Evolutionary conservation across 78 protist genomes (phyloP).

Genomic region (Planoprotostelium fungivorum): DNA sequence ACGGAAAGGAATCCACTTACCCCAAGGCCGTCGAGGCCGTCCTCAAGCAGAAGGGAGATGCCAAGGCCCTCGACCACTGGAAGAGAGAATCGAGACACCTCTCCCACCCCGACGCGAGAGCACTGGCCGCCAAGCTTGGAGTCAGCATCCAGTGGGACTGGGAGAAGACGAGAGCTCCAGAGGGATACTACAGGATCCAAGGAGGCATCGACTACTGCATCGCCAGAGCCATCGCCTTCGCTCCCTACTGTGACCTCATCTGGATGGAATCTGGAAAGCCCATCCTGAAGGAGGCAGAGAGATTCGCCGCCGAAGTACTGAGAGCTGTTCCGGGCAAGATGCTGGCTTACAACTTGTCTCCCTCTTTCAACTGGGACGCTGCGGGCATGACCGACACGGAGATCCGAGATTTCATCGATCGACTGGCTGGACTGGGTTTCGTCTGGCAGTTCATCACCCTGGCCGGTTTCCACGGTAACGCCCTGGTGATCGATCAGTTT

Average conservation of each 20-base stretch:
- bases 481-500: constrained; percentile 56
- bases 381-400: constrained; percentile 73
- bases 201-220: constrained; percentile 79
- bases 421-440: constrained; percentile 76
- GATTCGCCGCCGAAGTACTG: constrained; percentile 73
- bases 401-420: constrained; percentile 67
- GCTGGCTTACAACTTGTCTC: constrained; percentile 90
- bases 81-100: neutral
- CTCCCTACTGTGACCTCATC: constrained; percentile 80
- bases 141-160: constrained; percentile 61
- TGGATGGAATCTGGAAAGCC: constrained; percentile 93
- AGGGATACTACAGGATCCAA: constrained; percentile 80
- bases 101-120: constrained; percentile 20
- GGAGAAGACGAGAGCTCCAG: constrained; percentile 81
- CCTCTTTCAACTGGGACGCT: constrained; percentile 94
- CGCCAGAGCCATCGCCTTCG: constrained; percentile 68
- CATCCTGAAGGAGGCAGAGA: constrained; percentile 69
- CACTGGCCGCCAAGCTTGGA: constrained; percentile 24
- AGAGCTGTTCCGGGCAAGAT: constrained; percentile 60
- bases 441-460: constrained; percentile 92
- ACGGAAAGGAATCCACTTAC: constrained; percentile 7
- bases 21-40: constrained; percentile 10
- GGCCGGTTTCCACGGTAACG: constrained; percentile 86
- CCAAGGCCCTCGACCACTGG: constrained; percentile 23
- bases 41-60: constrained; percentile 13